Conservation (phyloP, 2,329 filamentous ascomycete genomes). For the Macrophomina pseudophaseolina region DNA sequence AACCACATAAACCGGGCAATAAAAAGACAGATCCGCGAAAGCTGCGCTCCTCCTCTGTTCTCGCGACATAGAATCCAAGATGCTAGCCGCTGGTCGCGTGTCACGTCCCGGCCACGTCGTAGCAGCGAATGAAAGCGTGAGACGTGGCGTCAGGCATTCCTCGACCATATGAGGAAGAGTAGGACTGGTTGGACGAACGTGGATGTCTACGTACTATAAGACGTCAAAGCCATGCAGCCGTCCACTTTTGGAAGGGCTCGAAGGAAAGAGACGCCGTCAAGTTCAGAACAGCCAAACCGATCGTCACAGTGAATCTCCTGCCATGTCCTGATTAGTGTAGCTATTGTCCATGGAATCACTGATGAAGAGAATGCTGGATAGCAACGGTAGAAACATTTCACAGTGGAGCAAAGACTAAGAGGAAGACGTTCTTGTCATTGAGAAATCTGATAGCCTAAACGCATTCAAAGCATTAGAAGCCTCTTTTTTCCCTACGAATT, state of each 20-base stretch:
- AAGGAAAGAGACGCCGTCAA: not conserved
- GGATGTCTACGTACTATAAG: not conserved
- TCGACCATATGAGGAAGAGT: not conserved
- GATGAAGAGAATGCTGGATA: too few species aligned
- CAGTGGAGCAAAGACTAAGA: not conserved
- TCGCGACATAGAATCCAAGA: too few species aligned
- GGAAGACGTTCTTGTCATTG: conserved; percentile 10
- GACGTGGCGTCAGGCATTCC: not conserved
- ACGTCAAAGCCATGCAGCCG: not conserved
- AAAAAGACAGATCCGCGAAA: too few species aligned
- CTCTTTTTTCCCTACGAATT: not conserved
- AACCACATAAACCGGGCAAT: too few species aligned
- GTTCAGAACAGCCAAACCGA: not conserved
- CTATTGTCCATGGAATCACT: not conserved
- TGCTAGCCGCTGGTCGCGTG: not conserved
- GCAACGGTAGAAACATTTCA: not conserved
- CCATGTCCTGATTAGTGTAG: not conserved
- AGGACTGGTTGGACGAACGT: conserved; percentile 2
- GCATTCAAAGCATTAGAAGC: not conserved
- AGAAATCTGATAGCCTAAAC: conserved; percentile 3
- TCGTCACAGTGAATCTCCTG: not conserved
- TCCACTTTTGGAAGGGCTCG: not conserved
- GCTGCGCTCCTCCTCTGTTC: too few species aligned
- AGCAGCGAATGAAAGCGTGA: not conserved
- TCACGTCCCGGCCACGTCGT: not conserved